Percentiles rank a stretch among this genome's conserved stretches.
These are phyloP conservation scores for Epithele typhae DNA, from an alignment of 768 basidiomycete species.

Conservation along the genomic window DNA sequence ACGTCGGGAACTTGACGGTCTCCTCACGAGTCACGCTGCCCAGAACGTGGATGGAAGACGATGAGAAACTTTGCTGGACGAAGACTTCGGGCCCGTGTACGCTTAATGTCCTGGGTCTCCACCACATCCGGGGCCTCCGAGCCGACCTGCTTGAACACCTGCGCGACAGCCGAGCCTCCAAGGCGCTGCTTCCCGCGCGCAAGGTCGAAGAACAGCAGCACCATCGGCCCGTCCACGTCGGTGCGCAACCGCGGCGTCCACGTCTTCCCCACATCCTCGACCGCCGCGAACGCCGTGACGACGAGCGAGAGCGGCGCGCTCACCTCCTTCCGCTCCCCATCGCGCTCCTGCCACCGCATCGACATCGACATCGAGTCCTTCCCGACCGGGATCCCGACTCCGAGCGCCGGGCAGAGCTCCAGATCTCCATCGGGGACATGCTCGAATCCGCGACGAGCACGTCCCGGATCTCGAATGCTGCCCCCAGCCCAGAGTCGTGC, in stretches of 20 bases:
- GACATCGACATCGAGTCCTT: constrained; percentile 99
- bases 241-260: constrained; percentile 90
- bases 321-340: constrained; percentile 68
- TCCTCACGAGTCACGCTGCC: constrained; percentile 65
- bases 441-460: constrained; percentile 87
- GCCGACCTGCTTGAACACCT: constrained; percentile 93
- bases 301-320: constrained; percentile 91
- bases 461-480: constrained; percentile 88
- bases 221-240: constrained; percentile 58
- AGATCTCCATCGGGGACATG: constrained; percentile 99
- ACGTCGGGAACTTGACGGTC: constrained; percentile 55
- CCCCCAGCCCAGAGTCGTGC: constrained; percentile 92
- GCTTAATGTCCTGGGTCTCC: constrained; percentile 65
- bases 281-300: constrained; percentile 90
- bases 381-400: constrained; percentile 94
- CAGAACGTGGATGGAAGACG: constrained; percentile 70
- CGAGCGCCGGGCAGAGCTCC: constrained; percentile 93
- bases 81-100: constrained; percentile 79
- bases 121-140: constrained; percentile 84
- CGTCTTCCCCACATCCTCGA: constrained; percentile 70
- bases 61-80: constrained; percentile 68
- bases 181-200: constrained; percentile 76
- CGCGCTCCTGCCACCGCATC: constrained; percentile 82
- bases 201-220: constrained; percentile 86
- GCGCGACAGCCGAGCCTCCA: constrained; percentile 93